Evolutionary conservation across 495 filamentous ascomycete genomes (phyloP).

Genomic region (Astrothelium macrocarpum): DNA sequence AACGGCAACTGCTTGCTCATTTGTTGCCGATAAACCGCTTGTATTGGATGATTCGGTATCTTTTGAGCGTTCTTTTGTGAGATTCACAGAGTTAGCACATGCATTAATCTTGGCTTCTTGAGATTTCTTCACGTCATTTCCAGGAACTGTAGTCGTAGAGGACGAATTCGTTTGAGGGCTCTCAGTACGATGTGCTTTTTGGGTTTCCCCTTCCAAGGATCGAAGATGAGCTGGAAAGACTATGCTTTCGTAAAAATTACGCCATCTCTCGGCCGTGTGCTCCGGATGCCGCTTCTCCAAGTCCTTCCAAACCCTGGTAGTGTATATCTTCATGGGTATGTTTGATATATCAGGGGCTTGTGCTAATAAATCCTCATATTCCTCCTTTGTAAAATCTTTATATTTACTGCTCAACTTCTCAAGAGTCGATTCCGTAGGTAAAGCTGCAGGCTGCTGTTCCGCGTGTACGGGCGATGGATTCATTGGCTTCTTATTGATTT

Average conservation of each 20-base stretch:
- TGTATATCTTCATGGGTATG: conserved; percentile 3
- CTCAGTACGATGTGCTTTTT: not conserved
- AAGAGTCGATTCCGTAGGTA: not conserved
- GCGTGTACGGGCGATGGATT: not conserved
- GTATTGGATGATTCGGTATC: no score
- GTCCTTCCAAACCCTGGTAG: conserved; percentile 14
- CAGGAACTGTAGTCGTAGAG: no score
- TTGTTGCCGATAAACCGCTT: no score
- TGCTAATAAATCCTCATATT: conserved; percentile 12
- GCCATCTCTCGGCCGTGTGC: conserved; percentile 18
- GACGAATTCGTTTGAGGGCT: not conserved
- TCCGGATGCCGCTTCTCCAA: conserved; percentile 11
- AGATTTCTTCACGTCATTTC: not conserved
- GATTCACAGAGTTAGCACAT: no score
- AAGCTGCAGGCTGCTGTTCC: not conserved
- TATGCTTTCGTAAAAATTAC: conserved; percentile 13
- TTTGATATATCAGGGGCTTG: conserved; percentile 13
- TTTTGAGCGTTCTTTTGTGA: no score
- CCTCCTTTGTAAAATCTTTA: conserved; percentile 8
- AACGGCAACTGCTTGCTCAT: no score
- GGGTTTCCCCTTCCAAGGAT: not conserved
- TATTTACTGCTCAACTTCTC: not conserved
- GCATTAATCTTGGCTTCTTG: no score
- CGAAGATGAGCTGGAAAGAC: conserved; percentile 14
- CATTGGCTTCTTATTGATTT: not conserved